Base-by-base conservation (phyloP, 2,329 filamentous ascomycete species). In the Botrytis sinoallii region DNA sequence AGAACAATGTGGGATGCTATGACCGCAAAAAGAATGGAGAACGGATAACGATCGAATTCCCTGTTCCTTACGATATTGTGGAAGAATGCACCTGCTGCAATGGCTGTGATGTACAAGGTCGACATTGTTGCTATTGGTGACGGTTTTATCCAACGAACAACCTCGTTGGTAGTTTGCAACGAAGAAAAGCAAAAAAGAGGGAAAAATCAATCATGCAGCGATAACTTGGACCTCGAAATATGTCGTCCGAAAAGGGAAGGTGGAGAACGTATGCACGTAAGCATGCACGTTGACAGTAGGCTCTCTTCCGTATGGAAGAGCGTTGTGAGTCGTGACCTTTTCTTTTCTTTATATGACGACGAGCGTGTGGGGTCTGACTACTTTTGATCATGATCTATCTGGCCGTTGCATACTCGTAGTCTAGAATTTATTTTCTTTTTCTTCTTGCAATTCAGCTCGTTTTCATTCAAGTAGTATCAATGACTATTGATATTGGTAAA, bases 31-130 rank as follows among this genome's bases (percentile, higher is more conserved):
- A 66, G 20, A 48, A 66, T 48, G 18, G 42, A 66, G 16, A 66
- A 66, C 3, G 63, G 42, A 48, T 66, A 32, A 16, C 63, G 63
- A 48, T 66, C 63, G 25, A 66, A 66, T 25, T 66, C 63, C 63
- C 29, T 25, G 12, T 66, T 66, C 20, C 42, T 66, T 10, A 66
- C 63, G 46, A 66, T 48, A 5, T 46, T 66, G 20, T 66, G 63
- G 6, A 66, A 25, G 20, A 66, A 48, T 66, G 3, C 63, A 25
- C 42, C 63, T 10, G 63, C 63, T 48, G 42, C 63, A 22, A 46
- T 35, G 44, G 63, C 63, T 8, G 44, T 48, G 20, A 66, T 35
- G 16, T 48, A 66, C 42, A 46, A n/a, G 16, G 29, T 48, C 29
- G 42, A 66, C 42, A 66, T 66, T 66, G 8, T 65, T n/a, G 29